A percentile compares a stretch with the other conserved stretches of the same genome.
Evolutionary conservation across 345 rosid genomes (phyloP).

Genomic region (Ricinus communis): DNA sequence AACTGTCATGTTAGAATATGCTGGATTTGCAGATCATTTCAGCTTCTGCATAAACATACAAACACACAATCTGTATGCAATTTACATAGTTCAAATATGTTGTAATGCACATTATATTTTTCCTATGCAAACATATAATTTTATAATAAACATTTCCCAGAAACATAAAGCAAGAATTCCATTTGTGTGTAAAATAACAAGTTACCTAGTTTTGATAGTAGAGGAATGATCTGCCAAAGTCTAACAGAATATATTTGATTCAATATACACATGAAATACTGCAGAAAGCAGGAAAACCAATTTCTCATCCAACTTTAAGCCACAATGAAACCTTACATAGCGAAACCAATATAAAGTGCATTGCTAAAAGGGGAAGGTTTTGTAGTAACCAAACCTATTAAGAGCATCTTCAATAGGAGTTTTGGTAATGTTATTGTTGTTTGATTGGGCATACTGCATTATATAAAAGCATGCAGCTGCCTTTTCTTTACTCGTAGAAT

Average conservation of each 20-base stretch:
- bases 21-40: background rate
- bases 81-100: too few species aligned
- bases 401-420: conserved; percentile 17
- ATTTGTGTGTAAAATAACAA: too few species aligned
- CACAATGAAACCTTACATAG: background rate
- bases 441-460: conserved; percentile 26
- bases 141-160: background rate
- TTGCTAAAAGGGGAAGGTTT: background rate
- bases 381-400: conserved; percentile 22
- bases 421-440: background rate
- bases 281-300: background rate
- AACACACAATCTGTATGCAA: background rate
- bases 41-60: background rate
- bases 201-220: too few species aligned
- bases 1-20: background rate
- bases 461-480: conserved; percentile 30
- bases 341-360: background rate
- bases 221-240: background rate
- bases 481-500: conserved; percentile 31
- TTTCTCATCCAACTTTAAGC: background rate
- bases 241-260: background rate
- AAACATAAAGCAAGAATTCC: background rate
- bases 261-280: background rate
- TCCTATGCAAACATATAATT: background rate
- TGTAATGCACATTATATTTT: too few species aligned